phyloP scores from a whole-genome alignment of 371 early-diverging fungal species.

The Mucor plumbeus region DNA sequence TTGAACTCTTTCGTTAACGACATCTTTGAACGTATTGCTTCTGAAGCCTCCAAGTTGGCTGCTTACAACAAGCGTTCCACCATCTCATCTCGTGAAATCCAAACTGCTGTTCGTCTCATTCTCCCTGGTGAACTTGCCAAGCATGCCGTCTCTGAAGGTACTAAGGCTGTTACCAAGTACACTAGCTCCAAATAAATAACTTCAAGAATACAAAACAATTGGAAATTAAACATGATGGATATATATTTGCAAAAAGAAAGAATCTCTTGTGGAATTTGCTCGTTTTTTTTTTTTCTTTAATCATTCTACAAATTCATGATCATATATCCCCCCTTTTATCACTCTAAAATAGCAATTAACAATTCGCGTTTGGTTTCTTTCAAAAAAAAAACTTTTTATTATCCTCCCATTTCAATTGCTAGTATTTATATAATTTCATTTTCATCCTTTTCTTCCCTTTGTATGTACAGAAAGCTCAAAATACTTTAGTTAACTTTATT shows the following conservation, averaged over 20 bases:
- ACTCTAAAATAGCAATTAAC: neutral
- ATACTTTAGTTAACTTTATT: conserved; percentile 6
- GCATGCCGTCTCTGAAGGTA: conserved; percentile 98
- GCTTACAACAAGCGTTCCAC: conserved; percentile 93
- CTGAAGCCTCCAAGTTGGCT: conserved; percentile 92
- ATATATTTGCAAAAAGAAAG: neutral
- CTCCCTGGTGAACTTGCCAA: conserved; percentile 96
- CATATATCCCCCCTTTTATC: conserved; percentile 12
- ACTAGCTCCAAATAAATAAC: conserved; percentile 70
- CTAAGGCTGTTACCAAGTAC: conserved; percentile 98
- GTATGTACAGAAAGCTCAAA: conserved; percentile 20
- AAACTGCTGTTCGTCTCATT: conserved; percentile 92
- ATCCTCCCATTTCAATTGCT: neutral
- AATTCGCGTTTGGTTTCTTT: conserved; percentile 6
- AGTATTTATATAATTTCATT: conserved; percentile 9
- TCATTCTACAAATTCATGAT: conserved; percentile 5
- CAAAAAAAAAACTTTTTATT: neutral
- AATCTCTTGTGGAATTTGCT: neutral
- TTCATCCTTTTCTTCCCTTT: neutral
- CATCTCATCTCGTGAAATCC: conserved; percentile 95
- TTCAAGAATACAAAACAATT: neutral
- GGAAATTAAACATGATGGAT: neutral
- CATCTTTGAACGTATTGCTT: conserved; percentile 93
- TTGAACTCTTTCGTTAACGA: conserved; percentile 98
- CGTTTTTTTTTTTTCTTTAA: conserved; percentile 2